Evolutionary conservation across 163 green algal genomes (phyloP), one percentile per base, ranked within the genome.

Genomic region (Chlorella variabilis): DNA sequence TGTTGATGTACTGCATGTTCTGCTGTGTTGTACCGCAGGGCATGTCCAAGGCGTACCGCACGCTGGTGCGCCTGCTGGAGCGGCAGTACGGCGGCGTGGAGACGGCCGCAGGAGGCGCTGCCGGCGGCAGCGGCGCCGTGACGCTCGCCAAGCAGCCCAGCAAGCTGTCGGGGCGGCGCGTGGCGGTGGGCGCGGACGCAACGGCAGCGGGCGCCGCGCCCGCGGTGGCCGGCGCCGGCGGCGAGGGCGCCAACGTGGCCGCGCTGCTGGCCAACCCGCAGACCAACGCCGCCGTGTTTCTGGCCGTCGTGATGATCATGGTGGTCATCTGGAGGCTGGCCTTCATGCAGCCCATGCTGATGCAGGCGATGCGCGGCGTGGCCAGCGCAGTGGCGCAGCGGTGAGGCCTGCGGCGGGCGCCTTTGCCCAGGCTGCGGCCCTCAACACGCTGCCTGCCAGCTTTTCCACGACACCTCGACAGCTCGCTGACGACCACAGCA

Each of bases 31-130:
- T 38, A 67, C 56, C 58, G 54, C 80, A 83, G 75, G 85, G 85
- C 62, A 86, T 89, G 81, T 8, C 27, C 36, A 67, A 45, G 15
- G 80, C 84, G 5, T 89, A 89, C 38, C 61, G 27, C 54, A 66
- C 38, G 4, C 49, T 89, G 42, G 7, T 39, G n/a, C 45, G 45
- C 76, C 41, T 82, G 76, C 45, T 82, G 23, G 41, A 81, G 74
- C 41, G 11, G 59, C 39, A 61, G 58, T 81, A 73, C 23, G 74
- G 59, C 56, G 73, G 38, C 49, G 21, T 54, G 33, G 49, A 39
- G 49, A 27, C 34, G 33, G 17, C 23, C 39, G 41, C 67, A 75
- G 48, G 31, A 66, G 70, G 54, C 4, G 54, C 54, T 38, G 48
- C 48, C 4, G 33, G 69, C 71, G n/a, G 54, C 54, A 48, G 58